phyloP scores from a whole-genome alignment of 306 rosid species.

The Oemleria cerasiformis region DNA sequence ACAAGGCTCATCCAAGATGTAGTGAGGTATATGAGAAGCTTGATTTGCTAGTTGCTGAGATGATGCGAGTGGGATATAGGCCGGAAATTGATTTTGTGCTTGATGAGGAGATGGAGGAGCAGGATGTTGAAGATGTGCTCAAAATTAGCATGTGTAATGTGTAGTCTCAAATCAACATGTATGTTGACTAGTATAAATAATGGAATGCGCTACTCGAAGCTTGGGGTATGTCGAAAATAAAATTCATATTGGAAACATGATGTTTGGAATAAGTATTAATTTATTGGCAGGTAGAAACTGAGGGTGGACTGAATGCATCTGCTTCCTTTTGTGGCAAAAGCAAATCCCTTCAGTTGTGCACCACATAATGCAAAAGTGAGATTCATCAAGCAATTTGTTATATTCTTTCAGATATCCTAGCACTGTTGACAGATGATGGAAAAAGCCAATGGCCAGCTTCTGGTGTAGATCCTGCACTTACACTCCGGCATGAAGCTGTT shows the following conservation, averaged over 20 bases:
- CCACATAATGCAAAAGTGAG: constrained; percentile 96
- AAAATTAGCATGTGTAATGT: not conserved
- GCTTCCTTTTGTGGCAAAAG: constrained; percentile 99
- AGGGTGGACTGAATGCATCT: constrained; percentile 97
- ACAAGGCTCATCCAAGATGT: constrained; percentile 81
- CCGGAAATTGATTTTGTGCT: constrained; percentile 39
- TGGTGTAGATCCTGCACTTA: constrained; percentile 91
- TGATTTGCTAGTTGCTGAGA: constrained; percentile 57
- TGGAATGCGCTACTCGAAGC: constrained; percentile 98
- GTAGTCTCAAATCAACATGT: not conserved
- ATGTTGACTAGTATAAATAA: constrained; percentile 56
- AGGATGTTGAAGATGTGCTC: constrained; percentile 22
- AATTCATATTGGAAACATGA: constrained; percentile 24
- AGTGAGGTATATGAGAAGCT: constrained; percentile 57
- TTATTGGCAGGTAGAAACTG: constrained; percentile 81
- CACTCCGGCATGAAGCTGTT: constrained; percentile 96
- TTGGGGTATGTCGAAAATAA: constrained; percentile 69
- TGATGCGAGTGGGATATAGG: constrained; percentile 54
- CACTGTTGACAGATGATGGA: constrained; percentile 96
- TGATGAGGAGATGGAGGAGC: constrained; percentile 38
- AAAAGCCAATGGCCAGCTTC: constrained; percentile 98
- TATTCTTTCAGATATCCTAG: constrained; percentile 94
- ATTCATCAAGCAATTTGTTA: constrained; percentile 93
- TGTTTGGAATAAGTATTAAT: constrained; percentile 30
- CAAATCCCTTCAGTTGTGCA: constrained; percentile 89